These are phyloP conservation scores for Euphorbia lathyris DNA, from an alignment of 345 rosid genomes.

Conservation along the genomic window DNA sequence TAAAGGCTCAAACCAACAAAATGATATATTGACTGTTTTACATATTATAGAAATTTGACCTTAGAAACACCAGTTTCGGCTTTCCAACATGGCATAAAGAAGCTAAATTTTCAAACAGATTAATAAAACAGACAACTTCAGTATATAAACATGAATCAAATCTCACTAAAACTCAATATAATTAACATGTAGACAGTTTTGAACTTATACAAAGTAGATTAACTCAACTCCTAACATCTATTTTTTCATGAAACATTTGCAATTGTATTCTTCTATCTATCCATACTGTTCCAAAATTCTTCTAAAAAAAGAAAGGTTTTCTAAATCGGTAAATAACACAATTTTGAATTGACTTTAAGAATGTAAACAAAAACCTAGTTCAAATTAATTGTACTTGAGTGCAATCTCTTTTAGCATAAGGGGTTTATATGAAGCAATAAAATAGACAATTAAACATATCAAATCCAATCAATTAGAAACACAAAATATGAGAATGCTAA, in stretches of 20 bases:
- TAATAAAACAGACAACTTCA: too few species aligned
- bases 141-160: neutral
- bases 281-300: neutral
- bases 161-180: neutral
- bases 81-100: neutral
- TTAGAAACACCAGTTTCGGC: neutral
- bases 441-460: too few species aligned
- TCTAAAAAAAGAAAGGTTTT: too few species aligned
- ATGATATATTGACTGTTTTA: neutral
- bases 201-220: neutral
- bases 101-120: neutral
- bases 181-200: neutral
- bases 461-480: too few species aligned
- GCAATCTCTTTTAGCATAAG: too few species aligned
- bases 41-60: neutral
- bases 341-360: too few species aligned
- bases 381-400: too few species aligned
- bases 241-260: neutral
- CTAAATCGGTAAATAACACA: too few species aligned
- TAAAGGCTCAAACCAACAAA: neutral
- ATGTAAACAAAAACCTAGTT: too few species aligned
- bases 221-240: neutral
- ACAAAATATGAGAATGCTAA: too few species aligned
- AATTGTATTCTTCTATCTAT: constrained; percentile 1
- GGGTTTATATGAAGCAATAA: too few species aligned